Base-by-base conservation (phyloP, 768 basidiomycete genomes). In the Russula olivacea region DNA sequence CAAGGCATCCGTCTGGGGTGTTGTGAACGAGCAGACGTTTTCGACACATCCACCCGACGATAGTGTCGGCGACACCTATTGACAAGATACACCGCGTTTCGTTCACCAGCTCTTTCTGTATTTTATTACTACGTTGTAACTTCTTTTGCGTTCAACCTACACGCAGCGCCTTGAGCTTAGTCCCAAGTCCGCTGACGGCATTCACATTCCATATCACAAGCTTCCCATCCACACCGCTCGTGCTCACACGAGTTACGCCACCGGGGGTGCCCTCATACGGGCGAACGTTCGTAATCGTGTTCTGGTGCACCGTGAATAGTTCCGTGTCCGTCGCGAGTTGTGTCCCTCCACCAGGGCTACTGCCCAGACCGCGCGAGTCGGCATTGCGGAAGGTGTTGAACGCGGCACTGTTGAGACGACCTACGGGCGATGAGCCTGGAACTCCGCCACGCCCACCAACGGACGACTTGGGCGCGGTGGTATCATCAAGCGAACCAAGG, bases 1-100 rank as follows among this genome's bases (percentile, higher is more conserved):
- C 83, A 95, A 97, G 76, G 93, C 89, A 0, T 96, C 95, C 12
- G 93, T 96, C 1, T 96, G 93, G 93, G 91, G 88, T 15, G 88
- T 95, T 58, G 88, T 97, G 72, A 91, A 88, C 72, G 88, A 91
- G 69, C 87, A 89, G 69, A 81, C 83, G 23, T 73, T 74, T 30
- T 66, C 66, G 10, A 58, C 25, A 49, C 34, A 55, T 10, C 53
- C 59, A 38, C 57, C 28, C 32, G 65, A 66, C 36, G 43, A 47
- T 28, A 63, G 34, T n/a, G 41, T 45, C 30, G 48, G n/a, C 32
- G 61, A 66, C 58, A 59, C 25, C 38, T 58, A 55, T n/a, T 67
- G 56, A 66, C 19, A n/a, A 3, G 43, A 38, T 51, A 34, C 38
- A 23, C 21, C 17, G 4, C 38, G 15, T 54, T 21, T 47, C 55